Evolutionary conservation across 345 rosid genomes (phyloP).

Genomic region (Citrus hindsii): DNA sequence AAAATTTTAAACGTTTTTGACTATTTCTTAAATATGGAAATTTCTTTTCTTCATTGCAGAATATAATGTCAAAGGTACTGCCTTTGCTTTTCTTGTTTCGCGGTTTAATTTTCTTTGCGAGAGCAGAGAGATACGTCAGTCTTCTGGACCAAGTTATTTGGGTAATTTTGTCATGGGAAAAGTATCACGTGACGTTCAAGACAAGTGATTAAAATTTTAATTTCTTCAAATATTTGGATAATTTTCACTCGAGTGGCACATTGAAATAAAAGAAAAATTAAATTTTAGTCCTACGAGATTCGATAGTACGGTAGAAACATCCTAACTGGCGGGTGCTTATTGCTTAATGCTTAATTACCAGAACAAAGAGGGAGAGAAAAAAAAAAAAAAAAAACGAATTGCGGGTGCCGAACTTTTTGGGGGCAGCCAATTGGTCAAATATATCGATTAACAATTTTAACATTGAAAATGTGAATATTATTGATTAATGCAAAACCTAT

Average conservation of each 20-base stretch:
- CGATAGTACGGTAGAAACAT: too few relatives aligned
- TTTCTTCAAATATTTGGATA: not conserved
- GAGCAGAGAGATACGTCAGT: not conserved
- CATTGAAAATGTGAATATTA: not conserved
- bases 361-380: not conserved
- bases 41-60: not conserved
- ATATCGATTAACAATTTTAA: not conserved
- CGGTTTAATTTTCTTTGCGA: not conserved
- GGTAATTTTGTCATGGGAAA: constrained; percentile 2
- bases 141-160: not conserved
- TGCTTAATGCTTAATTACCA: not conserved
- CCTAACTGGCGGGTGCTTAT: not conserved
- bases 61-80: not conserved
- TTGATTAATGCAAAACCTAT: not conserved
- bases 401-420: not conserved
- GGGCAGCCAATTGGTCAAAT: not conserved
- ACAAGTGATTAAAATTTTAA: not conserved
- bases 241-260: not conserved
- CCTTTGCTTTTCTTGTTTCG: not conserved
- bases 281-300: not conserved
- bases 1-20: not conserved
- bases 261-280: not conserved
- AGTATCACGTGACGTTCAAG: constrained; percentile 2
- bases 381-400: not conserved
- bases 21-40: not conserved